Evolutionary conservation across 2,329 filamentous ascomycete genomes (phyloP).

Genomic region (Coniochaeta hoffmannii): DNA sequence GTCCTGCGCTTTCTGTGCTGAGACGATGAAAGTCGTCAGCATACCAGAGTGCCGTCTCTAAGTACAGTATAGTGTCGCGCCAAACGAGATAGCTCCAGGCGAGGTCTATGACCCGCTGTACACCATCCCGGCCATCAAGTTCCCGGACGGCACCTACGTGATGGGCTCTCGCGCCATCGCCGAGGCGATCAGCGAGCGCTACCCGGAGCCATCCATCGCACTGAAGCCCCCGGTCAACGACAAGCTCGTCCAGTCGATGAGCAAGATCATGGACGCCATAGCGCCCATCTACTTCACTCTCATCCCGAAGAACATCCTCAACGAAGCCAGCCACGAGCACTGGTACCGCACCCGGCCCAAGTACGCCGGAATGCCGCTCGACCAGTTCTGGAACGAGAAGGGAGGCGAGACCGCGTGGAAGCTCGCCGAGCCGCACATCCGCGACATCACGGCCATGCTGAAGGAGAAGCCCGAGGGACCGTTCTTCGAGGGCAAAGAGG

Average conservation of each 20-base stretch:
- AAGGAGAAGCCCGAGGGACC: conserved; percentile 49
- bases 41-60: not conserved
- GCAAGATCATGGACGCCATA: conserved; percentile 23
- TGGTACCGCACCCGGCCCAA: conserved; percentile 46
- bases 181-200: conserved; percentile 44
- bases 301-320: conserved; percentile 45
- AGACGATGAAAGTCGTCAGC: too few relatives aligned
- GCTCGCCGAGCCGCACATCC: conserved; percentile 26
- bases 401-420: conserved; percentile 44
- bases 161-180: conserved; percentile 61
- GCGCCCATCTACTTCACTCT: conserved; percentile 34
- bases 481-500: conserved; percentile 51
- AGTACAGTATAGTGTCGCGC: conserved; percentile 27
- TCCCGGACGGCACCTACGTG: conserved; percentile 49
- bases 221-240: conserved; percentile 44
- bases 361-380: conserved; percentile 43
- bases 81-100: conserved; percentile 28
- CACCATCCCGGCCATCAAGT: conserved; percentile 47
- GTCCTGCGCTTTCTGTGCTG: too few relatives aligned
- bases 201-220: conserved; percentile 51
- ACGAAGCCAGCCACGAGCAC: conserved; percentile 41
- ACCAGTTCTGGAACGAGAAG: conserved; percentile 34
- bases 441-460: conserved; percentile 35
- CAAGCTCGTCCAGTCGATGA: conserved; percentile 34
- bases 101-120: conserved; percentile 27